A percentile compares a stretch with the other conserved stretches of the same genome.
phyloP scores from a whole-genome alignment of 23 red algal genomes.

The Gracilaria gracilis region DNA sequence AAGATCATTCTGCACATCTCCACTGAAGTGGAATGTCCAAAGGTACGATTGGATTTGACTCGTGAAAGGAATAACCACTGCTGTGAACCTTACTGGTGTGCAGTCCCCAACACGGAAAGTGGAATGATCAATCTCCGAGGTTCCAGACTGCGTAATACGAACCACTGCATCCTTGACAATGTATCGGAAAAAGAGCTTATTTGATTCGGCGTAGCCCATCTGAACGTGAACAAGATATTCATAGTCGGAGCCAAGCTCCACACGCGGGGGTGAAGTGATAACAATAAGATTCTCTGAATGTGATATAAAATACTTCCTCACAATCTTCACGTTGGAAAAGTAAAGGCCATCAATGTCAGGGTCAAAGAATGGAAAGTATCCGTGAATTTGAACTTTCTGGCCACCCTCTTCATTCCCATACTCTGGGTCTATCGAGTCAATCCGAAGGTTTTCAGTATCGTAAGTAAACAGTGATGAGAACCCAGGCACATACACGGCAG shows the following conservation, averaged over 20 bases:
- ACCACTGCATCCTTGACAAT: constrained; percentile 53
- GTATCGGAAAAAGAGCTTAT: constrained; percentile 41
- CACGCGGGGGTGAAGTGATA: constrained; percentile 39
- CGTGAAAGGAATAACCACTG: constrained; percentile 63
- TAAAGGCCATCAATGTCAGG: constrained; percentile 48
- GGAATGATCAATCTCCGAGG: constrained; percentile 54
- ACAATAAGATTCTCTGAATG: constrained; percentile 21
- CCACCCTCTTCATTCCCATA: constrained; percentile 66
- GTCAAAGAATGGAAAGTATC: constrained; percentile 75
- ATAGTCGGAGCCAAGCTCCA: constrained; percentile 55
- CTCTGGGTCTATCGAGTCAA: constrained; percentile 49
- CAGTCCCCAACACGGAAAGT: constrained; percentile 69
- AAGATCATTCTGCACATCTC: constrained; percentile 38
- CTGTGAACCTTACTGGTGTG: constrained; percentile 62
- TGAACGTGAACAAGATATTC: constrained; percentile 58
- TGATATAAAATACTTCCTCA: constrained; percentile 40
- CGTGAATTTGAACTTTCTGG: constrained; percentile 39
- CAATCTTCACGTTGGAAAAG: constrained; percentile 54
- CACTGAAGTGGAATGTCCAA: constrained; percentile 55
- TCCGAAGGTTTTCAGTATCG: constrained; percentile 34
- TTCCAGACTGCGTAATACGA: constrained; percentile 54
- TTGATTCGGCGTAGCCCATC: constrained; percentile 63
- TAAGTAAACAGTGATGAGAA: constrained; percentile 54
- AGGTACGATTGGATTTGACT: constrained; percentile 51
- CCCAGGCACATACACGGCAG: constrained; percentile 43